These are phyloP conservation scores for Beauveria asiatica DNA, from an alignment of 2,329 filamentous ascomycete species.

Conservation along the genomic window DNA sequence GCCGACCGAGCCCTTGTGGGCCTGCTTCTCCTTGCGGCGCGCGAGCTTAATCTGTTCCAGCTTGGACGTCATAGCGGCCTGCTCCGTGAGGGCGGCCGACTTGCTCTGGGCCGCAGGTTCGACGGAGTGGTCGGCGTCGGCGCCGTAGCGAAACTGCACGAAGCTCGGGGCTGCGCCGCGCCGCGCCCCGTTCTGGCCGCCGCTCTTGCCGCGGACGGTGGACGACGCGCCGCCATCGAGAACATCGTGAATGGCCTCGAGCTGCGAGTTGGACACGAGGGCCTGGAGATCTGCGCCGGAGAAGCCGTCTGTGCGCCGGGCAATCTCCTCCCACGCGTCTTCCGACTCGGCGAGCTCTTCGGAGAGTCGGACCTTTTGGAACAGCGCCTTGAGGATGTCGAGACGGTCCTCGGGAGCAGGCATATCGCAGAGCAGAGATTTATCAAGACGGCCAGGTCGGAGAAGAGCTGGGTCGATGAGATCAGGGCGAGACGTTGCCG, in stretches of 20 bases:
- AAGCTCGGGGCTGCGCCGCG: slow-evolving; percentile 44
- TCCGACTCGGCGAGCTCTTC: slow-evolving; percentile 52
- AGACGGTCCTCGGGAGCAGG: slow-evolving; percentile 70
- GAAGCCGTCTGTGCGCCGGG: slow-evolving; percentile 74
- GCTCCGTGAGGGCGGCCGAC: slow-evolving; percentile 58
- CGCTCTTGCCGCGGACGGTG: slow-evolving; percentile 24
- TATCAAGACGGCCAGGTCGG: slow-evolving; percentile 85
- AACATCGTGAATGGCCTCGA: slow-evolving; percentile 93
- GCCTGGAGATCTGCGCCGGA: slow-evolving; percentile 93
- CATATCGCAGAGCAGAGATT: slow-evolving; percentile 86
- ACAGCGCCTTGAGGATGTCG: slow-evolving; percentile 82
- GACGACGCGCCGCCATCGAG: slow-evolving; percentile 47
- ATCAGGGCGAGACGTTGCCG: slow-evolving; percentile 87
- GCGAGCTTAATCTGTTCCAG: slow-evolving; percentile 69
- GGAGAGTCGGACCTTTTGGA: slow-evolving; percentile 67
- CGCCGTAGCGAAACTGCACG: slow-evolving; percentile 77
- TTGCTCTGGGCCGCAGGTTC: slow-evolving; percentile 38
- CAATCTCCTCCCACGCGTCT: slow-evolving; percentile 61
- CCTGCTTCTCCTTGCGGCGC: slow-evolving; percentile 40
- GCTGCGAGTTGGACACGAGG: slow-evolving; percentile 88
- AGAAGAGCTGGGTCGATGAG: slow-evolving; percentile 91
- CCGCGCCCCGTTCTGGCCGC: slow-evolving; percentile 24
- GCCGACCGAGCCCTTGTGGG: slow-evolving; percentile 19
- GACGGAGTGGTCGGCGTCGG: slow-evolving; percentile 38
- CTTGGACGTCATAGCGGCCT: slow-evolving; percentile 71